Conservation (phyloP, 495 filamentous ascomycete species). For the Hypoxylon lienhwacheense region DNA sequence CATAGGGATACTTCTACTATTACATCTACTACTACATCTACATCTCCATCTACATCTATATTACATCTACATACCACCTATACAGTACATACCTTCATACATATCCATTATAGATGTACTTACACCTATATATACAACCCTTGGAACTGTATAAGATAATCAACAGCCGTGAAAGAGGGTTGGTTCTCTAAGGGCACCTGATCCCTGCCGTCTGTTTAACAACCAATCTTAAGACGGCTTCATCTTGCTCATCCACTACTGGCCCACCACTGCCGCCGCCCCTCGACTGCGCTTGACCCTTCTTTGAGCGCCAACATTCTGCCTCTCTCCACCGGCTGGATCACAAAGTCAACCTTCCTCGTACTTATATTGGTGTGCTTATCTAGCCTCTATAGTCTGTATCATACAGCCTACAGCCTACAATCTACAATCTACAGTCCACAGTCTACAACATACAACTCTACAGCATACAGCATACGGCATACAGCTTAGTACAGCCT, state of each 20-base stretch:
- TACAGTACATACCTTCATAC: not conserved
- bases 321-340: constrained; percentile 16
- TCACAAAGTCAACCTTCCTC: constrained; percentile 21
- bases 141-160: constrained; percentile 4
- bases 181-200: constrained; percentile 30
- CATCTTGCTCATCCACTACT: constrained; percentile 27
- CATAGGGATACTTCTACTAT: not conserved
- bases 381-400: constrained; percentile 2
- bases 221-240: constrained; percentile 29
- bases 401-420: too few species aligned
- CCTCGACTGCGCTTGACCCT: constrained; percentile 23
- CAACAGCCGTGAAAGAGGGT: constrained; percentile 24
- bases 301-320: constrained; percentile 21
- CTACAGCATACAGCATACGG: too few species aligned
- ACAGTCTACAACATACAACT: too few species aligned
- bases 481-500: too few species aligned
- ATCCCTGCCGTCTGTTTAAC: constrained; percentile 24
- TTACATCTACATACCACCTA: not conserved
- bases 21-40: too few species aligned
- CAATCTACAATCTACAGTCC: too few species aligned
- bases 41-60: not conserved
- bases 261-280: constrained; percentile 33
- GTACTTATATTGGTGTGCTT: constrained; percentile 13
- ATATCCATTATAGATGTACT: not conserved
- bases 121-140: constrained; percentile 5